Evolutionary conservation across 257 asterid species (phyloP), one percentile per base, ranked within the genome.

Genomic region (Lycium ferocissimum): DNA sequence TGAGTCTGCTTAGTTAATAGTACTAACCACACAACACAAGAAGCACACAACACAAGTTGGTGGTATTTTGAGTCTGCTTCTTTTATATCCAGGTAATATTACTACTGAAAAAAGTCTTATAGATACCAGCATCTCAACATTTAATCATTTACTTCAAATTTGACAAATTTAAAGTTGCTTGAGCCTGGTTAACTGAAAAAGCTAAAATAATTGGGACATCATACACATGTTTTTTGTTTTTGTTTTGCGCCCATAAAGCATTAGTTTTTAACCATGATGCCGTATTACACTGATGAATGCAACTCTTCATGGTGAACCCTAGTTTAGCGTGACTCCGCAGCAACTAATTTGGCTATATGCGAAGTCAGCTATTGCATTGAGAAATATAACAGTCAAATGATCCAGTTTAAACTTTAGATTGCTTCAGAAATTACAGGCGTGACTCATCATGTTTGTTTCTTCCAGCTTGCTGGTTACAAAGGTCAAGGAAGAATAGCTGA

Each of bases 401-500:
- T 82, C 13, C 75, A 76, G 82, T 83, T 81, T 26, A 26, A 26
- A 26, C 33, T 26, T 26, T 67, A 61, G 78, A 83, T n/a, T 76
- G 83, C 80, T 40, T 71, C 59, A 81, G 51, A 87, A 71, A 56
- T 71, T 80, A 20, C n/a, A n/a, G 6, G 53, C 43, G 26, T 9
- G 69, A 83, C 80, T 80, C 49, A 54, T 76, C 56, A 9, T 75
- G 82, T 84, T 85, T n/a, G 73, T 62, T 84, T 86, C 17, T 85
- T 84, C 78, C 89, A 95, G 99, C 90, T 91, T 85, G 95, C 97
- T 54, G 93, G 97, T 85, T 95, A 93, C 92, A 93, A 84, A 84
- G 99, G 98, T 85, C 97, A 96, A 88, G 99, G 99, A 85, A 92
- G 98, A 85, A 92, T 94, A 15, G 98, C 98, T 40, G 98, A 96